Evolutionary conservation across 257 asterid species (phyloP).

Genomic region (Solanum commersonii): DNA sequence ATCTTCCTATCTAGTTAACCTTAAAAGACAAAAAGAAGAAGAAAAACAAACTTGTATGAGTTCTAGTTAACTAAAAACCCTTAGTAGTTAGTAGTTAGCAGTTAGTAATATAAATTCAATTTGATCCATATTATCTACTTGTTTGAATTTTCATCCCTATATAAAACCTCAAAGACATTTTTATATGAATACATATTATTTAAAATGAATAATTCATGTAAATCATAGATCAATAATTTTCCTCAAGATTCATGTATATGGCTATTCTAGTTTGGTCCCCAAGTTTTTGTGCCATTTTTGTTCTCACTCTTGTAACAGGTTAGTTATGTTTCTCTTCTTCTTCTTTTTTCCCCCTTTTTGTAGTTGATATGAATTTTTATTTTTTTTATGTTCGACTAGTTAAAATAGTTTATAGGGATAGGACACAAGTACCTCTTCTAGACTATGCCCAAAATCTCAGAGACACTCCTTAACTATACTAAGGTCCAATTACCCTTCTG

Average conservation of each 20-base stretch:
- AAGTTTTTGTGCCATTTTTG: background rate
- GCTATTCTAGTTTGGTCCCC: background rate
- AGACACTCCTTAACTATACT: too few relatives aligned
- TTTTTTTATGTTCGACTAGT: background rate
- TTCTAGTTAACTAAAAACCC: background rate
- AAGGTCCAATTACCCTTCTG: too few relatives aligned
- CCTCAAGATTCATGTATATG: background rate
- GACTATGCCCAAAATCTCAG: too few relatives aligned
- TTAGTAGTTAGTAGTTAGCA: background rate
- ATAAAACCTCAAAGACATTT: background rate
- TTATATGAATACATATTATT: background rate
- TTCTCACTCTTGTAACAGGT: background rate
- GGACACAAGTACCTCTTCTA: too few relatives aligned
- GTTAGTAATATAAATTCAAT: background rate
- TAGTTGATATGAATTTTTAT: background rate
- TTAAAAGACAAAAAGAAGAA: background rate
- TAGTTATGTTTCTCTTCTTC: background rate
- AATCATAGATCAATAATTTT: background rate
- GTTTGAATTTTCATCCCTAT: background rate
- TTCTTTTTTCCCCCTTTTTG: background rate
- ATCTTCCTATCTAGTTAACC: background rate
- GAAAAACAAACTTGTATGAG: background rate
- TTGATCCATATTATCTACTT: background rate
- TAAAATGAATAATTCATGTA: too few relatives aligned
- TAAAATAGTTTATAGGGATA: background rate